Evolutionary conservation across 192 early-diverging fungal genomes (phyloP).

Genomic region (Dissophora ornata): DNA sequence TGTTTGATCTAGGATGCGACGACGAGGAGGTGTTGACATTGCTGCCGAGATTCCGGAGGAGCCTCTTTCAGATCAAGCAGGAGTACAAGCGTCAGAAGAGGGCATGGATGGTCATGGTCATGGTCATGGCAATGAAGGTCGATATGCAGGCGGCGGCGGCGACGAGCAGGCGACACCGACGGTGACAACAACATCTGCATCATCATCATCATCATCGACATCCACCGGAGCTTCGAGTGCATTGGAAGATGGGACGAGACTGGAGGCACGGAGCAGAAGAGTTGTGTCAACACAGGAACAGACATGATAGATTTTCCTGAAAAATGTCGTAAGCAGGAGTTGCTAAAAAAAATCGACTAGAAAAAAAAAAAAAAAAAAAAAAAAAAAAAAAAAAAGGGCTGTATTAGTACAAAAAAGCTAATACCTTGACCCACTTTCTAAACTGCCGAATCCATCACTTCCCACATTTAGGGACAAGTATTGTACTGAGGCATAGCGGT

Average conservation of each 20-base stretch:
- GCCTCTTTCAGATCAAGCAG: neutral
- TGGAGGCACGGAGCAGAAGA: conserved; percentile 19
- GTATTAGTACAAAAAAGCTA: no score
- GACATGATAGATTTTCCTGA: neutral
- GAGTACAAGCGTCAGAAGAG: neutral
- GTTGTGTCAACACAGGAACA: neutral
- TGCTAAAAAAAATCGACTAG: no score
- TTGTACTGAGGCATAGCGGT: no score
- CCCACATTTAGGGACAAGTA: no score
- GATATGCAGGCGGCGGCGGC: neutral
- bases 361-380: no score
- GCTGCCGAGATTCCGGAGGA: conserved; percentile 29
- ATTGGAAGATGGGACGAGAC: conserved; percentile 7
- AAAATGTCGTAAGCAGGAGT: no score
- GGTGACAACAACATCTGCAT: conserved; percentile 7
- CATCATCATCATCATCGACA: conserved; percentile 8
- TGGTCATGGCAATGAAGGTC: neutral
- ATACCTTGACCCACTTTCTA: no score
- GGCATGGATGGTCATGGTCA: neutral
- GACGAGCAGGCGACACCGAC: neutral
- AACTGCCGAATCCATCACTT: no score
- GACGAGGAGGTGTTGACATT: conserved; percentile 13
- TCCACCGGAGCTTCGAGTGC: conserved; percentile 2
- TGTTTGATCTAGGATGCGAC: conserved; percentile 7
- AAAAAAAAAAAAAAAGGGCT: no score